Conservation (phyloP, 441 rosid species). For the Macaranga tanarius region DNA sequence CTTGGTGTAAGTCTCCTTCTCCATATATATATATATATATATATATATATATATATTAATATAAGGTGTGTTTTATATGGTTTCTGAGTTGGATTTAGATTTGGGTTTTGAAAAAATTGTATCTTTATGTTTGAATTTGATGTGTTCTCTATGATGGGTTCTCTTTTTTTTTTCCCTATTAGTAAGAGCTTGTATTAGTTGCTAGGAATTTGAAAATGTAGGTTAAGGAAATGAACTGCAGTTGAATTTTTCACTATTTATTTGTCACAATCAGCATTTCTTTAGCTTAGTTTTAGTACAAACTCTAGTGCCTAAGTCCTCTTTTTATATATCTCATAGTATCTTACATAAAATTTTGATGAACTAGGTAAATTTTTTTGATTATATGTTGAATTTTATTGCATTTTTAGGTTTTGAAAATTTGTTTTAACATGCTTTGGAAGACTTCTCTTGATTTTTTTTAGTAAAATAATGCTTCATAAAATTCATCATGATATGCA, state of each 20-base stretch:
- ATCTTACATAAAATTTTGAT: too few relatives aligned
- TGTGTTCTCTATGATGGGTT: background rate
- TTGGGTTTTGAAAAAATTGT: constrained; percentile 8
- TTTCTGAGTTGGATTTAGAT: background rate
- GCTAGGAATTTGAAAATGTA: background rate
- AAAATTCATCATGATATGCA: too few relatives aligned
- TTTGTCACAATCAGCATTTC: background rate
- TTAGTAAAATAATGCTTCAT: too few relatives aligned
- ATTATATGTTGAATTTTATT: too few relatives aligned
- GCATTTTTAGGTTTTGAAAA: too few relatives aligned
- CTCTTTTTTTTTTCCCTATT: too few relatives aligned
- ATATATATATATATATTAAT: background rate
- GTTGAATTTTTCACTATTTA: background rate
- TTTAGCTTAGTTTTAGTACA: background rate
- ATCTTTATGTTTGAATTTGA: constrained; percentile 10
- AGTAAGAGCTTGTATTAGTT: background rate
- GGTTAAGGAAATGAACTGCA: background rate
- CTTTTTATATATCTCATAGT: too few relatives aligned
- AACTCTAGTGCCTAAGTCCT: background rate
- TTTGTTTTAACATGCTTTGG: too few relatives aligned
- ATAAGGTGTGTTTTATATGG: background rate
- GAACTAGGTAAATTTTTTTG: too few relatives aligned
- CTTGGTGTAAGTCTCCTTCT: constrained; percentile 77
- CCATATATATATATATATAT: background rate
- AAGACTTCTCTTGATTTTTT: too few relatives aligned